These are phyloP conservation scores for Petunia hybrid DNA, from an alignment of 305 asterid genomes.

Conservation along the genomic window DNA sequence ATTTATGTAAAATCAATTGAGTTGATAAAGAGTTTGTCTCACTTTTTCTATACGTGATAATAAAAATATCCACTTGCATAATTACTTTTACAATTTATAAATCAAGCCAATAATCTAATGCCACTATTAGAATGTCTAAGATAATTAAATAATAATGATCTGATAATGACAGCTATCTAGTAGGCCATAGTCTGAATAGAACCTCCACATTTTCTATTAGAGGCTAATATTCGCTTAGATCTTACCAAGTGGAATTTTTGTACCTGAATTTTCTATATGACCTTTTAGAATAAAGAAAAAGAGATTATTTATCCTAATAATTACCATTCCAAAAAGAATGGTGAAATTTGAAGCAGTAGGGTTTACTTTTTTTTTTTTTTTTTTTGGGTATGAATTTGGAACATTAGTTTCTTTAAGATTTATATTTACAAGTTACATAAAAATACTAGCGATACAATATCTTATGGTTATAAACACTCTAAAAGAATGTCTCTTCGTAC, in stretches of 20 bases:
- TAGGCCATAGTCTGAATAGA: background rate
- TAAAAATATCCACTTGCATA: background rate
- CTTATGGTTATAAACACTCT: background rate
- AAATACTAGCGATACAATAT: background rate
- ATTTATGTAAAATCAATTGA: background rate
- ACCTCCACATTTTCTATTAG: background rate
- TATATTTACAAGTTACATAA: background rate
- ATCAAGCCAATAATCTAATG: background rate
- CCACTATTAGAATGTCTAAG: background rate
- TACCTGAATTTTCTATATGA: background rate
- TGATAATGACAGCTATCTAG: conserved; percentile 11
- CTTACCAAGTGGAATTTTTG: conserved; percentile 5
- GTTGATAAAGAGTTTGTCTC: background rate
- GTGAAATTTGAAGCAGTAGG: background rate
- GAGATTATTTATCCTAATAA: background rate
- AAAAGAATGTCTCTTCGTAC: background rate
- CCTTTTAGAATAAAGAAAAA: background rate
- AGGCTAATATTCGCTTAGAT: background rate
- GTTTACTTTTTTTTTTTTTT: background rate
- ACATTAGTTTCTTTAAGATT: background rate
- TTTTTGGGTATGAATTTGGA: background rate
- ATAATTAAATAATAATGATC: background rate
- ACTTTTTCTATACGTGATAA: background rate
- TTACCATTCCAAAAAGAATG: background rate
- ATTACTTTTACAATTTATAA: background rate